Base-by-base conservation (phyloP, 371 early-diverging fungal genomes). In the Paraphysoderma sedebokerense region DNA sequence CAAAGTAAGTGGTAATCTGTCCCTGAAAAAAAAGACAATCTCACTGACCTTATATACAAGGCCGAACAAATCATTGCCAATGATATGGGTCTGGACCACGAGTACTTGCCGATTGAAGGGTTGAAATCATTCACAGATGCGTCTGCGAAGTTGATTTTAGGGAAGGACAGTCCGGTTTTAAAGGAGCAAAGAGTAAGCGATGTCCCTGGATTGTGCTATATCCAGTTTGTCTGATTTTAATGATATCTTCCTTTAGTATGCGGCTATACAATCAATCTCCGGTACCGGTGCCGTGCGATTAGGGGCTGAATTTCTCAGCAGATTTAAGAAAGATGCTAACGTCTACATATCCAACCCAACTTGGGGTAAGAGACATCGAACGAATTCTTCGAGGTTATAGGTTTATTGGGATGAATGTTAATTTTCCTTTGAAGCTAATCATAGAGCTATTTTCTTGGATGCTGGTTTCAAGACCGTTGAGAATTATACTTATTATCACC, bases 301-400 rank as follows among this genome's bases (percentile, higher is more conserved):
- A 1, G 93, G 82, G 32, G 92, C 85, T 11, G 76, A 74, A 28
- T 89, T 96, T 56, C 72, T 91, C 44, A 53, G 66, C 22, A 62
- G 70, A 44, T 81, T 81, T 59, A 79, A 79, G 57, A 72, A 72
- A 48, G 76, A 70, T 36, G 70, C 72, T 11, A 67, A 73, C 19
- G 74, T 82, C 37, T 85, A 82, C 50, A 77, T 92, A 46, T 88
- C 91, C 36, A 81, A 85, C 52, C 97, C 97, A n/a, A 92, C 93
- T 2, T 96, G 97, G 97, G 90, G 84, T 77, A 63, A 58, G 59
- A 13, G 47, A 46, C 3, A 46, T 46, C 23, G 3, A 20, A 45
- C 3, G 24, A 23, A 3, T 23, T 3, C 23, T 33, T 23, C 47
- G 19, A 3, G 22, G 3, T 47, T 19, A 20, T 17, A 19, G n/a